Evolutionary conservation across 495 filamentous ascomycete genomes (phyloP), one percentile per base, ranked within the genome.

Genomic region (Usnea hakonensis): DNA sequence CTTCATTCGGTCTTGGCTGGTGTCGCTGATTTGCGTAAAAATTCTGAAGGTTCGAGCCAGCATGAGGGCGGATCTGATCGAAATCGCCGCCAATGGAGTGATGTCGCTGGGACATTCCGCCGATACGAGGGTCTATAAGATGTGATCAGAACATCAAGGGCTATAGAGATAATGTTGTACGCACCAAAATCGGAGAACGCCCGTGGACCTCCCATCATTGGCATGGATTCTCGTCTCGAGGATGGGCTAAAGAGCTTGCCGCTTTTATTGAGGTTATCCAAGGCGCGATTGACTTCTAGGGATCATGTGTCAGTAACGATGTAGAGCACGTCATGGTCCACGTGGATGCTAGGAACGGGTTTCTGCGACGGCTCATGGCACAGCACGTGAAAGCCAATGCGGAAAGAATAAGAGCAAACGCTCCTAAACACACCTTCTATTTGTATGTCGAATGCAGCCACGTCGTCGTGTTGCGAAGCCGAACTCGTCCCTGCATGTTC

Each of bases 11-110:
- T 70, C 91, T 90, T 70, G 89, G 82, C 76, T 93, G 90, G 76
- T 92, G 93, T 67, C 94, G 90, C 76, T 98, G 94, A 61, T 84
- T 86, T 67, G 91, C 90, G 74, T 96, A 97, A 76, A 92, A 98
- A 68, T 86, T 91, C 72, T 97, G 94, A 58, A 93, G 78, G 71
- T 93, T 95, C 65, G 89, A 83, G 55, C 83, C 82, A 61, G 88
- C 86, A 72, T 88, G 89, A 60, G 83, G 76, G 46, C 87, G 80
- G 54, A 85, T 79, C 64, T 84, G 83, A 69, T 94, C 90, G 76
- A 90, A 96, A 63, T 97, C 92, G 78, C 86, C 28, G 48, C n/a
- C 86, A 58, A 93, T 78, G 41, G 92, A 93, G 76, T 96, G 91
- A 69, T 89, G 88, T 71, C 90, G 88, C 70, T 81, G 79, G 33